Conservation (phyloP, 23 red algal species). For the Cyanidioschyzon merolae region DNA sequence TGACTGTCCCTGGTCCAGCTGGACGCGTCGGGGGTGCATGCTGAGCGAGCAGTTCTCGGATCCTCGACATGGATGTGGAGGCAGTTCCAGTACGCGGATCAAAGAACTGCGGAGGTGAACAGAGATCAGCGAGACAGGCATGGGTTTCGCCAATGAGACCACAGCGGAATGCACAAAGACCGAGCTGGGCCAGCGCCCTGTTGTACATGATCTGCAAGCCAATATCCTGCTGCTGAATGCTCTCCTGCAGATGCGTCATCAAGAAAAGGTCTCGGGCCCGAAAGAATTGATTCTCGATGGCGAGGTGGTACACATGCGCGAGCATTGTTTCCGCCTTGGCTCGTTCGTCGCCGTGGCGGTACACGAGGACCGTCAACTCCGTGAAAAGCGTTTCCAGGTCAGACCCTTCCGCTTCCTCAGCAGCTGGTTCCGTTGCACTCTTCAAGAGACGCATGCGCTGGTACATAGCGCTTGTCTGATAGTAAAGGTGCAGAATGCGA, state of each 20-base stretch:
- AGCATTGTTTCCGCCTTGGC: slow-evolving; percentile 84
- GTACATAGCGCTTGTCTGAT: slow-evolving; percentile 55
- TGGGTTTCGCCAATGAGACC: slow-evolving; percentile 70
- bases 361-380: slow-evolving; percentile 65
- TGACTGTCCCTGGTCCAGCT: neutral
- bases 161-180: slow-evolving; percentile 84
- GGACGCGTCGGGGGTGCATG: slow-evolving; percentile 39
- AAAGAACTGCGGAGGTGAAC: slow-evolving; percentile 52
- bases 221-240: slow-evolving; percentile 51
- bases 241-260: slow-evolving; percentile 97
- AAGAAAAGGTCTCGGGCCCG: slow-evolving; percentile 85
- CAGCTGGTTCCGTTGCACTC: slow-evolving; percentile 17
- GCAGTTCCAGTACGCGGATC: slow-evolving; percentile 6
- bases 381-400: slow-evolving; percentile 22
- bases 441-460: slow-evolving; percentile 6
- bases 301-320: slow-evolving; percentile 93
- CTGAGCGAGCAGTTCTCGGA: slow-evolving; percentile 95
- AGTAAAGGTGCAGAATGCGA: slow-evolving; percentile 83
- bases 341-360: slow-evolving; percentile 87
- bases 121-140: slow-evolving; percentile 72
- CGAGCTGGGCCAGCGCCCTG: slow-evolving; percentile 94
- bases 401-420: neutral
- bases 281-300: slow-evolving; percentile 72
- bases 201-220: slow-evolving; percentile 87
- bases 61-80: slow-evolving; percentile 18